phyloP scores from a whole-genome alignment of 768 basidiomycete species.

The Boletus insuetus region DNA sequence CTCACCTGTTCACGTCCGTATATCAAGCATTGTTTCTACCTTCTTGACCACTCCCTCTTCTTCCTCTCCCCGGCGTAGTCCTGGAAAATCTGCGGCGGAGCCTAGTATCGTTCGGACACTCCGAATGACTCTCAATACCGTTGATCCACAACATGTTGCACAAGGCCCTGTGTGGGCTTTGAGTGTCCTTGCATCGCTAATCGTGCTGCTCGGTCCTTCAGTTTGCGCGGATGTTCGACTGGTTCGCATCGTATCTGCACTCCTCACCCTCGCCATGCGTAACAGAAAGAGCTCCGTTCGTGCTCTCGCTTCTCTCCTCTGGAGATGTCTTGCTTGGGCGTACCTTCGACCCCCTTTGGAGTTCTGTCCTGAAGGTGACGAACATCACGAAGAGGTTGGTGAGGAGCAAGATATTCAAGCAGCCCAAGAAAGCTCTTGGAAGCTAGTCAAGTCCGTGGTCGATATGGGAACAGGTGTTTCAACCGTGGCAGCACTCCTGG shows the following conservation, averaged over 20 bases:
- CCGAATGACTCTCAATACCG: constrained; percentile 54
- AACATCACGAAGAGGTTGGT: constrained; percentile 12
- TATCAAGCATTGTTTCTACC: constrained; percentile 46
- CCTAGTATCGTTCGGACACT: constrained; percentile 61
- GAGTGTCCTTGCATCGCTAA: constrained; percentile 59
- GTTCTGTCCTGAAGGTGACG: constrained; percentile 22
- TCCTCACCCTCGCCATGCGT: constrained; percentile 54
- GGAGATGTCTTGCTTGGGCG: constrained; percentile 65
- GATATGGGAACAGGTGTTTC: constrained; percentile 60
- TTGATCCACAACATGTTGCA: constrained; percentile 58
- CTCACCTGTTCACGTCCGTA: constrained; percentile 48
- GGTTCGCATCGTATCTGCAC: constrained; percentile 44
- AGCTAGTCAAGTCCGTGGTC: constrained; percentile 48
- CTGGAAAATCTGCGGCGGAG: constrained; percentile 39
- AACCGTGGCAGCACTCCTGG: constrained; percentile 54
- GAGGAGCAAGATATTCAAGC: constrained; percentile 26
- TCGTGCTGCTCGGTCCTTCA: constrained; percentile 62
- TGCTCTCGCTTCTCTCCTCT: constrained; percentile 56
- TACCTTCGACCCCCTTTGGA: constrained; percentile 54
- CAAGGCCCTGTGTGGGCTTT: constrained; percentile 81
- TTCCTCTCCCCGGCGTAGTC: constrained; percentile 38
- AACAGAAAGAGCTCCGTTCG: constrained; percentile 66
- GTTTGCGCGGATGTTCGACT: constrained; percentile 45
- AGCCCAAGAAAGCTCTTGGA: constrained; percentile 43
- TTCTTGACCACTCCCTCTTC: constrained; percentile 44